These are phyloP conservation scores for Papilionanthe hybrid DNA, from an alignment of 116 monocot species.

Conservation along the genomic window DNA sequence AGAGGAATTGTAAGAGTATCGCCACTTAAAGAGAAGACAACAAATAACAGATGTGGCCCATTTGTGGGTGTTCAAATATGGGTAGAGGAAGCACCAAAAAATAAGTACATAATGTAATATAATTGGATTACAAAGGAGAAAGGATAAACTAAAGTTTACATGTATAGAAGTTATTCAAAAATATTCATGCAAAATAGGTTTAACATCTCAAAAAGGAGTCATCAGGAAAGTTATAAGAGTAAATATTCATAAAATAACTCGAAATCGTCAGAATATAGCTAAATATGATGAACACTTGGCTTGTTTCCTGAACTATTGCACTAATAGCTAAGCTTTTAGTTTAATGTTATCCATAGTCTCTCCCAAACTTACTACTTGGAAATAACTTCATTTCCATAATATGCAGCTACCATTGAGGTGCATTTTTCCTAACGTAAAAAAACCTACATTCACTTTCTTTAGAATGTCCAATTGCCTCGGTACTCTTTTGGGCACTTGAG, in stretches of 20 bases:
- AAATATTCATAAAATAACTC: background rate
- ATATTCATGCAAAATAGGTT: background rate
- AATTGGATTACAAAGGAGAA: background rate
- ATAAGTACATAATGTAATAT: no score
- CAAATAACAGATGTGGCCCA: no score
- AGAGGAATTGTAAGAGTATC: no score
- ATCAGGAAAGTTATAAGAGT: background rate
- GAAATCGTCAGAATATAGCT: background rate
- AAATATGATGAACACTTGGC: background rate
- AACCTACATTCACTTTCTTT: no score
- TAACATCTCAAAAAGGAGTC: background rate
- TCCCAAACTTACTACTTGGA: background rate
- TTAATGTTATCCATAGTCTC: background rate
- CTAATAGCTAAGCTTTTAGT: background rate
- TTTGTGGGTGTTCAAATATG: no score
- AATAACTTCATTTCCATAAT: conserved; percentile 1
- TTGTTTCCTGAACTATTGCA: background rate
- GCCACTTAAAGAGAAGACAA: no score
- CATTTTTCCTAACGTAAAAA: no score
- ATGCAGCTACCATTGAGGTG: background rate
- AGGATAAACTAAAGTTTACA: background rate
- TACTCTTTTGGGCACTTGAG: no score
- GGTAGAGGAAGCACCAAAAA: no score
- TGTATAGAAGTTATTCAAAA: background rate
- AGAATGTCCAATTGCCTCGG: no score